A percentile compares a stretch with the other conserved stretches of the same genome.
phyloP scores from a whole-genome alignment of 148 eudicot species.

The Fagopyrum esculentum region DNA sequence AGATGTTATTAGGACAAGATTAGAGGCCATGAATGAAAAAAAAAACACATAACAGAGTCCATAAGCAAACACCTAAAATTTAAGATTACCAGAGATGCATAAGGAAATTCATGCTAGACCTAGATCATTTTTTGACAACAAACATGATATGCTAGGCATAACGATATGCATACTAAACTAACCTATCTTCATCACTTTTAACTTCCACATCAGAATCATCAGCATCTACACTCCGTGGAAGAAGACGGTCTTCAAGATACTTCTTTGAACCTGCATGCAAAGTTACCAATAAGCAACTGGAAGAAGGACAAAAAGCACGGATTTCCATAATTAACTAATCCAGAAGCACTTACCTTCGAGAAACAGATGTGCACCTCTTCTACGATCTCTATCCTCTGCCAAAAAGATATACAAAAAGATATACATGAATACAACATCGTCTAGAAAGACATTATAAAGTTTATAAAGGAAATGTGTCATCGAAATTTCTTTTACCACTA shows the following conservation, averaged over 20 bases:
- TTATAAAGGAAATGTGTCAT: neutral
- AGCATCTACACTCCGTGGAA: conserved; percentile 68
- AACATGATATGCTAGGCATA: neutral
- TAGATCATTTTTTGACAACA: neutral
- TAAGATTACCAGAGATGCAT: too few species aligned
- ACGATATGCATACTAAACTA: neutral
- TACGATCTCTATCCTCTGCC: conserved; percentile 81
- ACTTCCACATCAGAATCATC: conserved; percentile 82
- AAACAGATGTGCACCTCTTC: too few species aligned
- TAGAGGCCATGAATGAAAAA: too few species aligned
- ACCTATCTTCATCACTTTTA: conserved; percentile 82
- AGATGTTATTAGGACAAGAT: neutral
- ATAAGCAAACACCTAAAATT: too few species aligned
- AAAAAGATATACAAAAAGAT: neutral
- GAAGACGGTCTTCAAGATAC: conserved; percentile 62
- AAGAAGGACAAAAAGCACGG: too few species aligned
- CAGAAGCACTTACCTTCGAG: too few species aligned
- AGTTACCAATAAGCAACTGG: neutral
- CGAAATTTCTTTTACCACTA: conserved; percentile 22
- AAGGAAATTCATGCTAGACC: neutral
- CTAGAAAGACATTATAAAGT: neutral
- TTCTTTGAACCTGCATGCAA: conserved; percentile 51
- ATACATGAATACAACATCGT: neutral
- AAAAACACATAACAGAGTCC: too few species aligned
- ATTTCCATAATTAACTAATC: too few species aligned